Base-by-base conservation (phyloP, 805 yeast species). In the Kodamaea hsintzibuensis region DNA sequence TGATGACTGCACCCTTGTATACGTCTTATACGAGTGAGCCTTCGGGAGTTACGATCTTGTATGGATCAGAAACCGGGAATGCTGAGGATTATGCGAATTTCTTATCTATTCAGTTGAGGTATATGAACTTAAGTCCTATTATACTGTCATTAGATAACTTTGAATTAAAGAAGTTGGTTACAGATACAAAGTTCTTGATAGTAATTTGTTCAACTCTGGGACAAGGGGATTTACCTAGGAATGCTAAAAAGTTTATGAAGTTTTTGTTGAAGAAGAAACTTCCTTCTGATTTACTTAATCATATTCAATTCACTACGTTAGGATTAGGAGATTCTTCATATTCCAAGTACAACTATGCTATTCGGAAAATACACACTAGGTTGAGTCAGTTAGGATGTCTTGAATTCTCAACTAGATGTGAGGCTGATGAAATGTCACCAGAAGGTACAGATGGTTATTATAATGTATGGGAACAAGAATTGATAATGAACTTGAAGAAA, bases 281-380 rank as follows among this genome's bases (percentile, higher is more conserved):
- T 7, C 95, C 73, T 0, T 27, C 59, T 0, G 82, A 83, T 60
- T 71, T 90, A 30, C 71, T 93, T 40, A 78, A 78, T 57, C 89
- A 86, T 63, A 60, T 89, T 9, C 68, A 73, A 14, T 77, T 91
- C 59, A 82, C 93, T 2, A 80, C 91, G 1, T 88, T 95, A 64
- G 99, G 99, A 0, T 71, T 95, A 1, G 99, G 99, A 22, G 98
- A 95, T 68, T 86, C 96, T 0, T 86, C 96, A 1, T 95, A 95
- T 66, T 89, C 96, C 4, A 82, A 87, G 58, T 95, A 83, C 71
- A 93, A 95, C 70, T 85, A 85, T 77, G 97, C 97, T n/a, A 82
- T 88, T 38, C 81, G 86, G 56, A 92, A 93, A 63, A 69, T 95
- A 14, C 96, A 93, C 66, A 80, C 84, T 18, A 77, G 99, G 54